Conservation (phyloP, 1,284 basidiomycete species). For the Gomphus bonarii region DNA sequence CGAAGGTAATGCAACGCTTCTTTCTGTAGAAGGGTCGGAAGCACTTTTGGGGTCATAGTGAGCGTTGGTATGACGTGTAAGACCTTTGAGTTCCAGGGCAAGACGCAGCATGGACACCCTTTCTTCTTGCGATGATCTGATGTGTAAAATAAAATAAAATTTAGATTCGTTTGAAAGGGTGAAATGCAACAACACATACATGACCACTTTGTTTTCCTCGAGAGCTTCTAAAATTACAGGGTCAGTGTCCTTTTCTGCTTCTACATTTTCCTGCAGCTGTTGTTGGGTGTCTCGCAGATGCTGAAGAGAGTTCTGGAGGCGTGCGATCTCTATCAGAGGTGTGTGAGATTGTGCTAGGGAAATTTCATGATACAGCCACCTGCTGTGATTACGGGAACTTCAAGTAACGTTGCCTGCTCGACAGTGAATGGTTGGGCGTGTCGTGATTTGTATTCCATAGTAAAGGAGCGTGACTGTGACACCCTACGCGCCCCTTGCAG, state of each 20-base stretch:
- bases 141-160: neutral
- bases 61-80: neutral
- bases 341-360: neutral
- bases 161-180: neutral
- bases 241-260: conserved; percentile 25
- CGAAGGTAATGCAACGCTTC: neutral
- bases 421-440: conserved; percentile 71
- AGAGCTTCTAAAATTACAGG: conserved; percentile 36
- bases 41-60: conserved; percentile 2
- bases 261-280: conserved; percentile 40
- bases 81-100: conserved; percentile 52
- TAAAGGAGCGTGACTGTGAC: neutral
- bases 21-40: neutral
- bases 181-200: conserved; percentile 28
- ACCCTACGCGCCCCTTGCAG: no score
- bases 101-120: conserved; percentile 54
- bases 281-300: conserved; percentile 57
- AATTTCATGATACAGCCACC: conserved; percentile 31
- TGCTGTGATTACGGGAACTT: conserved; percentile 58
- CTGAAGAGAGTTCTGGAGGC: conserved; percentile 61
- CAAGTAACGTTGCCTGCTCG: conserved; percentile 52
- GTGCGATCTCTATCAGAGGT: conserved; percentile 43
- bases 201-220: conserved; percentile 43
- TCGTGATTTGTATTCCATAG: conserved; percentile 37
- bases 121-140: conserved; percentile 63